phyloP scores from a whole-genome alignment of 1,284 basidiomycete species.

The Melampsora occidentalis region DNA sequence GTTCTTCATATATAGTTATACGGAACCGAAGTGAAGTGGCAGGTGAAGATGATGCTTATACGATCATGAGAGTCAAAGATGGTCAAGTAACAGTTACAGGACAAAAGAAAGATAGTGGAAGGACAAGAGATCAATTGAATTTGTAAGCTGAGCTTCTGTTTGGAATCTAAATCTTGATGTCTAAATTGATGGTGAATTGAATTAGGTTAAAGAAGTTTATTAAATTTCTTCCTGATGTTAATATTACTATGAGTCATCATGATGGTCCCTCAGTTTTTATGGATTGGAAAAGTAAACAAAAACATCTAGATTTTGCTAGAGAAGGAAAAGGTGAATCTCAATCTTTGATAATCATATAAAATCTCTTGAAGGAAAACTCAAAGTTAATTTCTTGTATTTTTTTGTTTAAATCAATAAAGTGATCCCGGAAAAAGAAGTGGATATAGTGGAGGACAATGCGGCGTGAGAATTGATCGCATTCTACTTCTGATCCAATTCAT shows the following conservation, averaged over 20 bases:
- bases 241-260: conserved; percentile 47
- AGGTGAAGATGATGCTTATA: conserved; percentile 16
- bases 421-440: conserved; percentile 42
- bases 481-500: neutral
- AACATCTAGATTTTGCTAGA: conserved; percentile 40
- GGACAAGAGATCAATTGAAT: conserved; percentile 35
- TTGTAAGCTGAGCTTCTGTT: neutral
- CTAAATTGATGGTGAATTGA: neutral
- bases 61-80: conserved; percentile 31
- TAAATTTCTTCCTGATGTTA: conserved; percentile 45
- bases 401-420: neutral
- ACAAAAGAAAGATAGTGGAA: conserved; percentile 23
- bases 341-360: conserved; percentile 3
- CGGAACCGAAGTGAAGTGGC: conserved; percentile 20
- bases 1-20: neutral
- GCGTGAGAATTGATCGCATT: conserved; percentile 28
- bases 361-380: no score
- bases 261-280: conserved; percentile 47
- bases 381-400: neutral
- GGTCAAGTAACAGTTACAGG: conserved; percentile 18
- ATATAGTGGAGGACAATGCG: conserved; percentile 45
- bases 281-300: conserved; percentile 42
- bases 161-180: neutral
- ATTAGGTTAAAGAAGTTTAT: conserved; percentile 32
- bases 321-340: conserved; percentile 21